These are phyloP conservation scores for Tillandsia leiboldiana DNA, from an alignment of 176 grass and related monocot genomes.

Conservation along the genomic window DNA sequence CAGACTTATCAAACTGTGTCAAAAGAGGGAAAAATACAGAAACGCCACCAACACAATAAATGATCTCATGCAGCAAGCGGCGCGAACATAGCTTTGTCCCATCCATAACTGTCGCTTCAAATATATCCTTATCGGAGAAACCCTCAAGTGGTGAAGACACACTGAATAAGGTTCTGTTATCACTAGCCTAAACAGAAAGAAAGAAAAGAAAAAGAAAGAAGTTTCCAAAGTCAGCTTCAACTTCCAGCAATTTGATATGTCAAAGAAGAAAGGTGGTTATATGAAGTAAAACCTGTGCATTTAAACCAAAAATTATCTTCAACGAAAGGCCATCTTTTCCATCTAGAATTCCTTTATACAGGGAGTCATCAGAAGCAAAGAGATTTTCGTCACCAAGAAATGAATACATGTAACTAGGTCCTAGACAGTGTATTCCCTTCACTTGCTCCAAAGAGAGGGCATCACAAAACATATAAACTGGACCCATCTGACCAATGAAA, in stretches of 20 bases:
- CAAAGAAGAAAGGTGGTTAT: not conserved
- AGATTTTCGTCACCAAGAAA: conserved; percentile 84
- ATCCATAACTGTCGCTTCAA: conserved; percentile 71
- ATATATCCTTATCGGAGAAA: conserved; percentile 57
- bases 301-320: conserved; percentile 95
- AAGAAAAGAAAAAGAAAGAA: conserved; percentile 11
- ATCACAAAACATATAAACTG: conserved; percentile 83
- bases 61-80: conserved; percentile 82
- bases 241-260: not conserved
- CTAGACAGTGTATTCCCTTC: conserved; percentile 79
- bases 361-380: conserved; percentile 57
- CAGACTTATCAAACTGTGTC: conserved; percentile 68
- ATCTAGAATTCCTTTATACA: conserved; percentile 73
- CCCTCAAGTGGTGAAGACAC: conserved; percentile 61
- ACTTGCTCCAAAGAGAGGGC: conserved; percentile 87
- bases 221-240: not conserved
- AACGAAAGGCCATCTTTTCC: conserved; percentile 77
- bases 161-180: conserved; percentile 68
- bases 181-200: conserved; percentile 62
- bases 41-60: conserved; percentile 97
- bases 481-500: conserved; percentile 91
- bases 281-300: conserved; percentile 58
- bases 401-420: conserved; percentile 99
- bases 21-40: conserved; percentile 96
- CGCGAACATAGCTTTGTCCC: conserved; percentile 86